Evolutionary conservation across 805 yeast species (phyloP), one percentile per base, ranked within the genome.

Genomic region (Blastobotrys mokoenaii): DNA sequence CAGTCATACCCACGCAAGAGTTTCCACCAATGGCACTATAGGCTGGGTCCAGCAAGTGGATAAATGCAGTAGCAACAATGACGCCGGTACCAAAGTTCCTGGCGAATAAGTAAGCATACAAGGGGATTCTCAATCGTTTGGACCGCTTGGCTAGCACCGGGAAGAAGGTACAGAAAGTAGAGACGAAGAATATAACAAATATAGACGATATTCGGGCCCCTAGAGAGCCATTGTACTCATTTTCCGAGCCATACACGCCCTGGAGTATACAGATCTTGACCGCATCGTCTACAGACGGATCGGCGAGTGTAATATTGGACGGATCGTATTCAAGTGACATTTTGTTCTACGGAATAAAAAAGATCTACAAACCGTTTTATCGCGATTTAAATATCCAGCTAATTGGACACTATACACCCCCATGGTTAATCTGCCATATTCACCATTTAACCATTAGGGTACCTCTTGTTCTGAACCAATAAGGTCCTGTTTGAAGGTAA

Each of bases 21-120:
- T 46, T 46, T 14, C 50, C 52, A 2, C 68, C 68, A 41, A 64
- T 63, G 20, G 49, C 60, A 3, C 50, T 46, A 47, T 65, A 65
- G 2, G 68, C 66, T 1, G 68, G 68, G 40, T 64, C 67, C 51
- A 81, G 65, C 46, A 81, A 62, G 63, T 82, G 90, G 47, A 82
- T 73, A 54, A 80, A 83, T 0, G 87, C 85, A 6, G 90, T 82
- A 9, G 89, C 83, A 2, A 82, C 68, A 53, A 82, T 82, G 39
- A 82, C 89, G 43, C 90, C 90, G 3, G 86, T 73, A 54, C 90
- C 90, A 55, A 81, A 81, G 65, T 70, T 75, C 15, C 61, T 49
- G 18, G 65, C 64, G 33, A 61, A 47, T 14, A 52, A 22, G 46
- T 60, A 76, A 60, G 52, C 59, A 22, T 45, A 38, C 12, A 49